Evolutionary conservation across 495 filamentous ascomycete genomes (phyloP).

Genomic region (Saxophila tyrrhenica): DNA sequence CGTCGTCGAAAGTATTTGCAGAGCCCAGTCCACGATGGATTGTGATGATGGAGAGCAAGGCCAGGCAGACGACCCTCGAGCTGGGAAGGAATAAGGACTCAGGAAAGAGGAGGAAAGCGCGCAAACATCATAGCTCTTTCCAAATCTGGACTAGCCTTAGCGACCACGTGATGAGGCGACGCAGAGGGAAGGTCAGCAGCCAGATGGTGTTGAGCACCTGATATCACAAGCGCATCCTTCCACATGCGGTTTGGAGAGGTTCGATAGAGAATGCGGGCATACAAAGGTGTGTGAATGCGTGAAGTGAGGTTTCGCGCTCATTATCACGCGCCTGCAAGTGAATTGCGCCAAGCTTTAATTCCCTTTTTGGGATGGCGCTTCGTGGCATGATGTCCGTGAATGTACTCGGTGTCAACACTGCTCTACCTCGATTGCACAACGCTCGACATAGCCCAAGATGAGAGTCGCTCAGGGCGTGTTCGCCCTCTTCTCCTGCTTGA

Average conservation of each 20-base stretch:
- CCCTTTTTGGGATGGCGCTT: too few species aligned
- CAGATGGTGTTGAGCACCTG: too few species aligned
- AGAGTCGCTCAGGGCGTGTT: neutral
- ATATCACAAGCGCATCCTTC: too few species aligned
- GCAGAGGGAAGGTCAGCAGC: neutral
- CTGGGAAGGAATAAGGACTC: neutral
- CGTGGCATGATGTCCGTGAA: too few species aligned
- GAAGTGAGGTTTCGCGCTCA: too few species aligned
- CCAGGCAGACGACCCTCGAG: neutral
- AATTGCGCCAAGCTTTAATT: too few species aligned
- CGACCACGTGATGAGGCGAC: neutral
- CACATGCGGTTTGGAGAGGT: too few species aligned
- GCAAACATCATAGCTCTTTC: neutral
- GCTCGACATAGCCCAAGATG: slow-evolving; percentile 1
- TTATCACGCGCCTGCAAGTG: too few species aligned
- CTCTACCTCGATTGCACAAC: too few species aligned
- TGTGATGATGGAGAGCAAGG: neutral
- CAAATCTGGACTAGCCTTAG: neutral
- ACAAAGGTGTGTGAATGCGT: too few species aligned
- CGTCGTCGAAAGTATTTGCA: neutral
- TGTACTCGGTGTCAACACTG: too few species aligned
- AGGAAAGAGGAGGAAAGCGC: neutral
- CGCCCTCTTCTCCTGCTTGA: slow-evolving; percentile 4
- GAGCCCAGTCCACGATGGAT: neutral
- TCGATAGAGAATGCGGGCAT: too few species aligned